Conservation (phyloP, 257 asterid species). For the Galeopsis tetrahit region DNA sequence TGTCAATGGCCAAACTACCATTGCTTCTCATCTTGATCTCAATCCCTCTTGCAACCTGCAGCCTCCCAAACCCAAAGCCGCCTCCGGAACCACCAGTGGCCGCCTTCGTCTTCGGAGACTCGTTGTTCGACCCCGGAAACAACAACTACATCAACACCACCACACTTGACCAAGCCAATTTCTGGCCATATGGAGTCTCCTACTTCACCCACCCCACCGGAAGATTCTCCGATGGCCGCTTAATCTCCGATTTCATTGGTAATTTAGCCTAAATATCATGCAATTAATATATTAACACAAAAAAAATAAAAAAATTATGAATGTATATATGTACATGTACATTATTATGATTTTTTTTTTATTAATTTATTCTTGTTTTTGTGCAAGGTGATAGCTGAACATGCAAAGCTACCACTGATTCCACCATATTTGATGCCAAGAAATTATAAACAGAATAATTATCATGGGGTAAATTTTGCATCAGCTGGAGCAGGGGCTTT, state of each 20-base stretch:
- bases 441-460: neutral
- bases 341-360: neutral
- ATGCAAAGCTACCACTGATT: conserved; percentile 55
- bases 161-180: conserved; percentile 65
- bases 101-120: conserved; percentile 69
- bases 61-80: neutral
- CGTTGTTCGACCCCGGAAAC: conserved; percentile 71
- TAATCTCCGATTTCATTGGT: conserved; percentile 71
- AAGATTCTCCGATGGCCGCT: conserved; percentile 80
- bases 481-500: conserved; percentile 78
- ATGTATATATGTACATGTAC: neutral
- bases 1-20: neutral
- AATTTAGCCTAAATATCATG: neutral
- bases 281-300: neutral
- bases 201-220: conserved; percentile 67
- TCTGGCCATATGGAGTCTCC: conserved; percentile 67
- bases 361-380: neutral
- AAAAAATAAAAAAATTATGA: neutral
- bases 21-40: conserved; percentile 33
- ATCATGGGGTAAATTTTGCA: conserved; percentile 65
- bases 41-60: neutral
- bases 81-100: conserved; percentile 14
- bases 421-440: conserved; percentile 52
- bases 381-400: conserved; percentile 50
- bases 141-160: conserved; percentile 79